These are phyloP conservation scores for Acacia crassicarpa DNA, from an alignment of 306 rosid genomes.

Conservation along the genomic window DNA sequence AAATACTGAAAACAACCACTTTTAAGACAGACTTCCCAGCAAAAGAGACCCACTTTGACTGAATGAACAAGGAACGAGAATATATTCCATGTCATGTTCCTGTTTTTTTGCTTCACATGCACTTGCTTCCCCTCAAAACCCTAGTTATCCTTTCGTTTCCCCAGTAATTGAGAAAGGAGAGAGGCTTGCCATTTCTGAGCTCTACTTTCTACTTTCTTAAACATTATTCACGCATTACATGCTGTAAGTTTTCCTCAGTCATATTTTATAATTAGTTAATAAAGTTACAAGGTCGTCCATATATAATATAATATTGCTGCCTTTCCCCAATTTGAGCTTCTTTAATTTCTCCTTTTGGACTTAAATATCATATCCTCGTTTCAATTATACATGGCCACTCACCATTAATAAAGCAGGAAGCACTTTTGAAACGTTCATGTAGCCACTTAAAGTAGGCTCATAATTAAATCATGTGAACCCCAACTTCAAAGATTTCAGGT, in stretches of 20 bases:
- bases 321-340: background rate
- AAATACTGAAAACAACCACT: background rate
- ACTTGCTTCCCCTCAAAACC: conserved; percentile 38
- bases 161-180: no score
- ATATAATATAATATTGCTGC: background rate
- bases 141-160: background rate
- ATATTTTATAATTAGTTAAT: background rate
- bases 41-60: background rate
- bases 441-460: conserved; percentile 3
- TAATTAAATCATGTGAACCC: conserved; percentile 25
- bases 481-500: background rate
- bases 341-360: no score
- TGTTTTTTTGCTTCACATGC: conserved; percentile 46
- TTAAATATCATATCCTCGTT: background rate
- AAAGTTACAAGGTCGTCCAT: background rate
- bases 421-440: conserved; percentile 17
- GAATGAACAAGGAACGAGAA: background rate
- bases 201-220: background rate
- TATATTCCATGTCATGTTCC: background rate
- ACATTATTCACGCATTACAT: background rate
- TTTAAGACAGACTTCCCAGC: background rate
- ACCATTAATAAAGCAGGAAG: conserved; percentile 21
- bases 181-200: background rate
- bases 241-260: background rate
- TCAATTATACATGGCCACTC: conserved; percentile 8